These are phyloP conservation scores for Globisporangium takayamanum DNA, from an alignment of 352 stramenopile species.

Conservation along the genomic window DNA sequence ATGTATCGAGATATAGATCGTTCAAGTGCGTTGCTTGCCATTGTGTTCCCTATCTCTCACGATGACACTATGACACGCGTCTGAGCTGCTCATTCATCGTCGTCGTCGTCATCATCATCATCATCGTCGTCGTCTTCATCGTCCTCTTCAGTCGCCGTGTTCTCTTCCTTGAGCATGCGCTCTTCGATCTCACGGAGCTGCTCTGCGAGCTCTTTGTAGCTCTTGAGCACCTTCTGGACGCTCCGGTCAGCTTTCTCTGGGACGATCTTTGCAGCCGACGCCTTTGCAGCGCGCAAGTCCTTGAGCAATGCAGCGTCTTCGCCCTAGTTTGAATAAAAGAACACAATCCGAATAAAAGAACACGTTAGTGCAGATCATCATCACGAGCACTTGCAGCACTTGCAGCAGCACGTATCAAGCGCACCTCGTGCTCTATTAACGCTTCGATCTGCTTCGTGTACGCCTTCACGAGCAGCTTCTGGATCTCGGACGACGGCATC, in stretches of 20 bases:
- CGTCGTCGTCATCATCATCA: slow-evolving; percentile 13
- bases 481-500: slow-evolving; percentile 60
- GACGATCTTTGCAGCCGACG: slow-evolving; percentile 48
- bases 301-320: slow-evolving; percentile 50
- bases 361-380: background rate
- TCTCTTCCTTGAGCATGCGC: slow-evolving; percentile 43
- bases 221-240: slow-evolving; percentile 64
- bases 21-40: too few species aligned
- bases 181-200: slow-evolving; percentile 66
- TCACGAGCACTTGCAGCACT: background rate
- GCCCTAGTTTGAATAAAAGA: slow-evolving; percentile 15
- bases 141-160: slow-evolving; percentile 35
- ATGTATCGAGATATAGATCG: background rate
- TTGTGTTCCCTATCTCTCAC: too few species aligned
- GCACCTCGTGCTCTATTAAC: slow-evolving; percentile 42
- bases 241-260: slow-evolving; percentile 62
- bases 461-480: slow-evolving; percentile 66
- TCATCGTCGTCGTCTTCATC: slow-evolving; percentile 20
- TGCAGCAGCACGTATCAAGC: background rate
- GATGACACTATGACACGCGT: too few species aligned
- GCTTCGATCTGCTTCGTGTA: slow-evolving; percentile 85
- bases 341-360: background rate
- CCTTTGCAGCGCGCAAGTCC: slow-evolving; percentile 49
- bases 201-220: slow-evolving; percentile 57
- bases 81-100: slow-evolving; percentile 1